These are phyloP conservation scores for Coemansia aciculifera DNA, from an alignment of 192 early-diverging fungal genomes.

Conservation along the genomic window DNA sequence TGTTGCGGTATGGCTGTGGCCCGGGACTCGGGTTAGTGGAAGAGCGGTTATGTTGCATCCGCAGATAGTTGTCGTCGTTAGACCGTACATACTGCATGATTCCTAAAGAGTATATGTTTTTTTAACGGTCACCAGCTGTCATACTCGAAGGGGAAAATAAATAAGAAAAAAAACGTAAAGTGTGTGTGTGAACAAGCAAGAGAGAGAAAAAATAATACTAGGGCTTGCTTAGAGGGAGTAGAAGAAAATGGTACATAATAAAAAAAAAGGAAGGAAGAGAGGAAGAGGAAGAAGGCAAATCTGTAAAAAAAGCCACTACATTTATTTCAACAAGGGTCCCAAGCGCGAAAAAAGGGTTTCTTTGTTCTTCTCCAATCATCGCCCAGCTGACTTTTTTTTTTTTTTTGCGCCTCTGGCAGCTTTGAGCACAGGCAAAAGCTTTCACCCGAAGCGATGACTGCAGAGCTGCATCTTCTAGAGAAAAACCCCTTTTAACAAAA, in stretches of 20 bases:
- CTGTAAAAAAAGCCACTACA: not conserved
- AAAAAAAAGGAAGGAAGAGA: not conserved
- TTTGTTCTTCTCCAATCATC: not conserved
- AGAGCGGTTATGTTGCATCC: slow-evolving; percentile 22
- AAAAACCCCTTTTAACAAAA: not conserved
- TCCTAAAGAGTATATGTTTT: not conserved
- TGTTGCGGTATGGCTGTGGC: slow-evolving; percentile 39
- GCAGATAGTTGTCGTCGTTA: slow-evolving; percentile 40
- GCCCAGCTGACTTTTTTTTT: too few relatives aligned
- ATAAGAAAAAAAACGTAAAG: not conserved
- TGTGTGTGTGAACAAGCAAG: not conserved
- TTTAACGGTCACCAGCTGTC: not conserved
- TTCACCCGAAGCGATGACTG: not conserved
- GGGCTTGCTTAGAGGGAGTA: not conserved
- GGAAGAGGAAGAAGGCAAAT: not conserved
- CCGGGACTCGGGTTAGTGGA: slow-evolving; percentile 20
- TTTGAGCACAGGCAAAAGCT: too few relatives aligned
- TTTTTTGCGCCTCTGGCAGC: too few relatives aligned
- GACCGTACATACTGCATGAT: slow-evolving; percentile 32
- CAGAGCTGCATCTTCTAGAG: not conserved
- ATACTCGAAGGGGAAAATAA: not conserved
- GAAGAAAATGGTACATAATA: not conserved
- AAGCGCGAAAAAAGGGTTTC: not conserved
- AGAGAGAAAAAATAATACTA: not conserved
- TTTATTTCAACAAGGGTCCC: too few relatives aligned